Evolutionary conservation across 106 monocot genomes (phyloP), one percentile per base, ranked within the genome.

Genomic region (Cymbidium sinense): DNA sequence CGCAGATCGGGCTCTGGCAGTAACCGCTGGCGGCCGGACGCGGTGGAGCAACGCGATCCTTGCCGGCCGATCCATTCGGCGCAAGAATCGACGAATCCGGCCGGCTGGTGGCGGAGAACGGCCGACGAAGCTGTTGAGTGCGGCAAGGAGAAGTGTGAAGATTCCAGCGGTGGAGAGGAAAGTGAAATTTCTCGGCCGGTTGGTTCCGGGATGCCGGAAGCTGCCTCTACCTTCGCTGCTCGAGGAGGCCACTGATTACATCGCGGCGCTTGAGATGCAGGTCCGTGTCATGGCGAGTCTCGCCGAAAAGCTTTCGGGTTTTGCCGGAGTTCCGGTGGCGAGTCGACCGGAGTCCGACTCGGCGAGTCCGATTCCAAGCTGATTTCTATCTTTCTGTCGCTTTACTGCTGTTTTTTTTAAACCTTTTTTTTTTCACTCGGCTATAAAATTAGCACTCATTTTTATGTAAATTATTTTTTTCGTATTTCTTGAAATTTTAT

Each of bases 221-320:
- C 73, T 87, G 19, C 72, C 89, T 72, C 64, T 85, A 12, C 82
- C 87, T 50, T 70, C 50, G 44, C 64, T 93, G 12, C 80, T 93
- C n/a, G 87, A 87, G 4, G 89, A 93, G 82, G 39, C 87, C 4
- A 50, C 84, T n/a, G 92, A 93, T 58, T 93, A 93, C 85, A 87
- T 93, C 39, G 85, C 89, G 19, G 92, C 92, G 36, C 80, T 93
- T 21, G 85, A 93, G 89, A 89, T 93, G 92, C 92, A 93, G 84
- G 86, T 89, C 65, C 47, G 80, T 23, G 80, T 87, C n/a, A 93
- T 89, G 89, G 75, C 37, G n/a, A 82, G 76, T 19, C 84, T 93
- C 76, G 67, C 87, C 30, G 80, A 79, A 3, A 37, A 81, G 11
- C 86, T 93, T 47, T 80, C 87, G 21, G 75, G 75, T 33, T 36